phyloP scores from a whole-genome alignment of 805 yeast species.

The Nakazawaea sp. region DNA sequence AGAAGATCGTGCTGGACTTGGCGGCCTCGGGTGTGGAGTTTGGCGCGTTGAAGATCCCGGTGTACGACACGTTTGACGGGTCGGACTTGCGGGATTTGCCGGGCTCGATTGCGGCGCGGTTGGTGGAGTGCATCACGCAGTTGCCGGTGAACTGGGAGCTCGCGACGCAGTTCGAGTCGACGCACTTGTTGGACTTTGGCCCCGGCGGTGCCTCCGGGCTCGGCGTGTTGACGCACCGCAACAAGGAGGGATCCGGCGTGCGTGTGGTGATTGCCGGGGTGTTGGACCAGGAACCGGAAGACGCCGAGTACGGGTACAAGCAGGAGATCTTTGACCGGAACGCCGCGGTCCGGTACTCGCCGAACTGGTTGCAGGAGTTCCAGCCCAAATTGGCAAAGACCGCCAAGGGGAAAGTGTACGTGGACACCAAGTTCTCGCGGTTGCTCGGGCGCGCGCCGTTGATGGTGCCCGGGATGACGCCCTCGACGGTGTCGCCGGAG shows the following conservation, averaged over 20 bases:
- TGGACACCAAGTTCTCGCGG: constrained; percentile 91
- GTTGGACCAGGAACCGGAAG: constrained; percentile 55
- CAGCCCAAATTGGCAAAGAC: constrained; percentile 82
- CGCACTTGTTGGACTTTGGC: constrained; percentile 94
- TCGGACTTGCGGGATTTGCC: constrained; percentile 54
- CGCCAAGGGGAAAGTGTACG: constrained; percentile 64
- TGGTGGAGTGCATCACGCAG: constrained; percentile 77
- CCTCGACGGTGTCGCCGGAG: constrained; percentile 91
- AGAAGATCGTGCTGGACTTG: constrained; percentile 60
- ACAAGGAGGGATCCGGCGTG: constrained; percentile 97
- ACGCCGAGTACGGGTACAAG: constrained; percentile 90
- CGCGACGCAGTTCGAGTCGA: constrained; percentile 74
- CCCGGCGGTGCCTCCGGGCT: constrained; percentile 98
- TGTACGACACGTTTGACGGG: constrained; percentile 85
- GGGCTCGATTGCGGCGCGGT: constrained; percentile 58
- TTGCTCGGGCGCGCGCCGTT: constrained; percentile 92
- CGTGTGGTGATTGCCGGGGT: constrained; percentile 93
- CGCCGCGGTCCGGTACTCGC: constrained; percentile 65
- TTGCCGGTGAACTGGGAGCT: constrained; percentile 93
- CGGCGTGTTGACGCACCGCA: constrained; percentile 93
- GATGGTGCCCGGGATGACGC: constrained; percentile 99
- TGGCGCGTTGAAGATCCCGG: constrained; percentile 67
- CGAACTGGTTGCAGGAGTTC: constrained; percentile 86
- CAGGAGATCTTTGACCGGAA: constrained; percentile 85
- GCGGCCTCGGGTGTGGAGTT: constrained; percentile 52